A percentile compares a stretch with the other conserved stretches of the same genome.
These are phyloP conservation scores for Cystofilobasidium capitatum DNA, from an alignment of 768 basidiomycete species.

Conservation along the genomic window DNA sequence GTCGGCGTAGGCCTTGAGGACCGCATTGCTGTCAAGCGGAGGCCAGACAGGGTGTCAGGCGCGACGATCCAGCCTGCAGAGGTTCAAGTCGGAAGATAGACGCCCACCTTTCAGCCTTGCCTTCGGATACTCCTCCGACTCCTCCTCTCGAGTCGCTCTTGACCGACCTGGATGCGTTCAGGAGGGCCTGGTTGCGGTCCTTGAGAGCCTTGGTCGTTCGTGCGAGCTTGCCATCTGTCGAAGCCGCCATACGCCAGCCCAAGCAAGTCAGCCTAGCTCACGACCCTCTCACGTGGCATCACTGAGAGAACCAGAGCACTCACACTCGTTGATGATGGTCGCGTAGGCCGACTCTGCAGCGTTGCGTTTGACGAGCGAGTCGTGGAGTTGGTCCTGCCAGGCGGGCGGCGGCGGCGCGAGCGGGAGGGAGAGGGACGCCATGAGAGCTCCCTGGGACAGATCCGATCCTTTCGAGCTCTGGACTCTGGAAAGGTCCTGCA, in stretches of 20 bases:
- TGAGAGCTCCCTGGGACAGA: too few species aligned
- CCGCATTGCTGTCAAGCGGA: conserved; percentile 56
- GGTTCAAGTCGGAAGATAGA: background rate
- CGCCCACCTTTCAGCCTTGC: conserved; percentile 28
- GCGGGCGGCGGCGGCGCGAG: background rate
- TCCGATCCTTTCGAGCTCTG: background rate
- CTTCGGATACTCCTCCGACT: conserved; percentile 28
- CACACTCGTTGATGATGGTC: conserved; percentile 86
- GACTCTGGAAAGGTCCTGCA: too few species aligned
- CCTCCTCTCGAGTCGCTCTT: conserved; percentile 49
- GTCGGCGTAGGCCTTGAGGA: conserved; percentile 74
- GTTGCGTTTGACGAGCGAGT: conserved; percentile 66
- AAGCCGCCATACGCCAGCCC: too few species aligned
- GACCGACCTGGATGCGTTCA: conserved; percentile 71
- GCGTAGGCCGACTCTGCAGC: conserved; percentile 68
- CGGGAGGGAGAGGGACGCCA: background rate
- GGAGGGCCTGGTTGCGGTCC: conserved; percentile 78
- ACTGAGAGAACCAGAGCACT: conserved; percentile 33
- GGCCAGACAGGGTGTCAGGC: background rate
- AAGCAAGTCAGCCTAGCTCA: background rate
- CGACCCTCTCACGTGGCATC: background rate
- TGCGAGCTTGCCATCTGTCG: conserved; percentile 73
- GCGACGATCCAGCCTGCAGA: conserved; percentile 44
- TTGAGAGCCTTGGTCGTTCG: conserved; percentile 85
- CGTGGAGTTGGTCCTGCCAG: conserved; percentile 33